phyloP scores from a whole-genome alignment of 176 grass and related monocot genomes.

The Triticum aestivum region IWGSC_CS_RefSeq_v2.1 NC_057794.1:108054429-108054928 shows the following conservation, averaged over 20 bases:
- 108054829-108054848: neutral
- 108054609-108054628: slow-evolving; percentile 84
- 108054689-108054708: slow-evolving; percentile 63
- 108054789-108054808: neutral
- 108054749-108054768: neutral
- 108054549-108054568: slow-evolving; percentile 69
- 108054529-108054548: slow-evolving; percentile 61
- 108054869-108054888: slow-evolving; percentile 62
- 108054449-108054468: slow-evolving; percentile 36
- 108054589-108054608: slow-evolving; percentile 87
- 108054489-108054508: slow-evolving; percentile 20
- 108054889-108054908: slow-evolving; percentile 96
- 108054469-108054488: neutral
- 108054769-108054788: neutral
- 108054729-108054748: slow-evolving; percentile 68
- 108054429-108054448: slow-evolving; percentile 78
- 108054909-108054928: slow-evolving; percentile 94
- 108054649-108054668: slow-evolving; percentile 93
- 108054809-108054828: neutral
- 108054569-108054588: slow-evolving; percentile 85
- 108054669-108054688: slow-evolving; percentile 88
- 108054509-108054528: slow-evolving; percentile 14
- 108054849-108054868: slow-evolving; percentile 3
- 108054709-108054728: slow-evolving; percentile 70
- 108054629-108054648: slow-evolving; percentile 88